Evolutionary conservation across 1,284 basidiomycete genomes (phyloP), one percentile per base, ranked within the genome.

Genomic region (Austroboletus olivaceoglutinosus): DNA sequence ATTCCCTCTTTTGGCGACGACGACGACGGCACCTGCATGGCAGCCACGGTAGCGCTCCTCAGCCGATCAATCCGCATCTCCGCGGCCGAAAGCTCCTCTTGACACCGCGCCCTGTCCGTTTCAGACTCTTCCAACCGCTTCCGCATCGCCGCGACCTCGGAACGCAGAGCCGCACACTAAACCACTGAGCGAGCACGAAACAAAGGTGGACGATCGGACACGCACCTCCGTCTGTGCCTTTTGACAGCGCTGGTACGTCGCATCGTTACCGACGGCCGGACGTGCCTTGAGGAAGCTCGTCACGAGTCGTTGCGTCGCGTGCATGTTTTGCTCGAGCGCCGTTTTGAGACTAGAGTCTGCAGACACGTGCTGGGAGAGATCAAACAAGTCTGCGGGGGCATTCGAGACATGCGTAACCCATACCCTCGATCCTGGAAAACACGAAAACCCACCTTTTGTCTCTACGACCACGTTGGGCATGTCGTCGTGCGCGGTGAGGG

Each of bases 1-100:
- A 64, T 62, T 44, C 74, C 76, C 51, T 73, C 72, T 53, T 69
- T 67, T 19, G 61, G 60, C 21, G 70, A 67, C 29, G 60, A 50
- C 48, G 70, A 66, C 37, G 61, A 48, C 54, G 67, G 70, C 21
- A 53, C 57, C 53, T 78, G 74, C 48, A 76, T 65, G 11, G 74
- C 70, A 42, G 70, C 68, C 7, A 87, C 77, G 2, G 82, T 78
- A 51, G 75, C 76, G 65, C 89, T 92, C 60, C 77, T 78, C 45
- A 85, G 64, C 36, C 89, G 79, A 62, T 93, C 91, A 42, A 85
- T 65, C n/a, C 83, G 81, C 56, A 78, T 86, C 70, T 93, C 85
- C 0, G 84, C 80, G 7, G 73, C 71, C 7, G 79, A 63, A 23
- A 93, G 79, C 39, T 84, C 80, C 33, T 77, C 74, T 48, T 79